phyloP scores from a whole-genome alignment of 2,329 filamentous ascomycete species.

The Exophiala calicioides region DNA sequence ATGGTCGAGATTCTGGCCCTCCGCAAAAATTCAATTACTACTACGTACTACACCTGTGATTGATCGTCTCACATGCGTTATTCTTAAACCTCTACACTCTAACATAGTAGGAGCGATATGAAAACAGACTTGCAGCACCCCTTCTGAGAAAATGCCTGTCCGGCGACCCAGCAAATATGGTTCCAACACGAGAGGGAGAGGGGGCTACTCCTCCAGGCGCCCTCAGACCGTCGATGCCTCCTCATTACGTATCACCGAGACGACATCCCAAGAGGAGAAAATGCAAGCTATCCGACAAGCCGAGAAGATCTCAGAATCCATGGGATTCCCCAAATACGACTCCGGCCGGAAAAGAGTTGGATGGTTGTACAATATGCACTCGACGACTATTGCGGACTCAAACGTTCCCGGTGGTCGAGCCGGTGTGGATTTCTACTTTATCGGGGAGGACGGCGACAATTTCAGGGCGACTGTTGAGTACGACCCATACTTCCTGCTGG shows the following conservation, averaged over 20 bases:
- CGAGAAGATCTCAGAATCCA: slow-evolving; percentile 86
- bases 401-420: slow-evolving; percentile 80
- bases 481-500: slow-evolving; percentile 93
- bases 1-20: too few species aligned
- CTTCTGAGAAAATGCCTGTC: slow-evolving; percentile 45
- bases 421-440: slow-evolving; percentile 95
- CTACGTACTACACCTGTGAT: too few species aligned
- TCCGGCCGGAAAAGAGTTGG: slow-evolving; percentile 80
- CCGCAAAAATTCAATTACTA: too few species aligned
- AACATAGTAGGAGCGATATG: too few species aligned
- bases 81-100: too few species aligned
- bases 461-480: slow-evolving; percentile 98
- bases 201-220: slow-evolving; percentile 40
- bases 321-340: slow-evolving; percentile 93
- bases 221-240: slow-evolving; percentile 70
- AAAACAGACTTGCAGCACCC: not conserved
- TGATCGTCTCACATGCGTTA: too few species aligned
- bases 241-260: slow-evolving; percentile 72
- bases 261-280: slow-evolving; percentile 89
- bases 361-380: slow-evolving; percentile 95
- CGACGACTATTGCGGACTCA: slow-evolving; percentile 81
- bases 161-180: slow-evolving; percentile 66
- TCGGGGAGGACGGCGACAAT: slow-evolving; percentile 80
- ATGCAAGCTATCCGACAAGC: slow-evolving; percentile 81
- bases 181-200: slow-evolving; percentile 53